Evolutionary conservation across 805 yeast genomes (phyloP).

Genomic region (Saccharomyces mikatae): DNA sequence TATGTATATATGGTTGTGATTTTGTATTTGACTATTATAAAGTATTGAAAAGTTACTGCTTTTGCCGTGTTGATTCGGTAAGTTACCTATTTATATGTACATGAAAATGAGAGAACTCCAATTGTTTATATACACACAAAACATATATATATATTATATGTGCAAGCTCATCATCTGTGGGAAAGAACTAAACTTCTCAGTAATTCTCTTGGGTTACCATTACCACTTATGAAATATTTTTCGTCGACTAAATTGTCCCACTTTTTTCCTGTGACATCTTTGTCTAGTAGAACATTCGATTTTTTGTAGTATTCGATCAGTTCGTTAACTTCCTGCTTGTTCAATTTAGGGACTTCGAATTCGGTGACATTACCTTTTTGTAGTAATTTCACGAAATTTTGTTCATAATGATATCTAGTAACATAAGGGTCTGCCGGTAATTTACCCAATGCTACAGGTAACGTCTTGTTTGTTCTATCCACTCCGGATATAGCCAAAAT

Average conservation of each 20-base stretch:
- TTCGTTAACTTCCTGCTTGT: conserved; percentile 37
- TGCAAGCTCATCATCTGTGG: conserved; percentile 5
- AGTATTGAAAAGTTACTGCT: not conserved
- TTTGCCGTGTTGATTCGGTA: not conserved
- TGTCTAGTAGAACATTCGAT: conserved; percentile 35
- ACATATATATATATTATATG: conserved; percentile 1
- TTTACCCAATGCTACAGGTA: conserved; percentile 51
- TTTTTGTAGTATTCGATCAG: conserved; percentile 35
- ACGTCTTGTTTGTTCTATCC: conserved; percentile 45
- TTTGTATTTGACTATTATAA: not conserved
- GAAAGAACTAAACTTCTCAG: conserved; percentile 30
- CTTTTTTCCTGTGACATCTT: conserved; percentile 27
- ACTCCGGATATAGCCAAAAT: conserved; percentile 55
- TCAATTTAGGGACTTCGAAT: conserved; percentile 37
- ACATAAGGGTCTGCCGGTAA: conserved; percentile 50
- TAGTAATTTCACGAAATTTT: conserved; percentile 44
- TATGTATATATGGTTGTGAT: conserved; percentile 1
- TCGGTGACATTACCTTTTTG: conserved; percentile 31
- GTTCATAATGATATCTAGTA: conserved; percentile 42
- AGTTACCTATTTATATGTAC: not conserved
- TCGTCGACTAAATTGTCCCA: conserved; percentile 36
- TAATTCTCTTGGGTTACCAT: conserved; percentile 55
- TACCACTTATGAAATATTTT: conserved; percentile 50
- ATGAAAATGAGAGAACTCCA: not conserved
- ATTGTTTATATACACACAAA: conserved; percentile 1